Base-by-base conservation (phyloP, 805 yeast species). In the Ogataea glucozyma region DNA sequence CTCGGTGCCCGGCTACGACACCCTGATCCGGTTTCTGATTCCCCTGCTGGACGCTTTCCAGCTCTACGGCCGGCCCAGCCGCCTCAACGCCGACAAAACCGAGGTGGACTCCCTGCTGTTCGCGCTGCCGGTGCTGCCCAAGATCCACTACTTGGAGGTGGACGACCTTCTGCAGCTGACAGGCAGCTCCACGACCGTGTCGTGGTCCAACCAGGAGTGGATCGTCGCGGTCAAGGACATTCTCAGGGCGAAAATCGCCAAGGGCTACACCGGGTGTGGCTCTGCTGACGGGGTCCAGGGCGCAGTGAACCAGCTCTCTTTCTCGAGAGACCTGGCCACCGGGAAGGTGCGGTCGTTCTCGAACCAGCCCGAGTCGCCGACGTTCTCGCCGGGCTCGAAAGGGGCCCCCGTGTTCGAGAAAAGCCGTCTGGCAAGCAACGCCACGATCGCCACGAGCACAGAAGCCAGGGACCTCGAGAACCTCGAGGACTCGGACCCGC, bases 261-360 rank as follows among this genome's bases (percentile, higher is more conserved):
- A 70, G n/a, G 83, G 91, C 6, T 85, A 84, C 58, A 77, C 77
- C 17, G 93, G 95, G 5, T 83, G 88, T 63, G 91, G 91, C n/a
- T 78, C 84, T 22, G 61, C 73, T 12, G 73, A 81, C 41, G 87
- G 87, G 11, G 57, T 81, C 16, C 70, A 70, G 3, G 85, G 85
- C 24, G 85, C 86, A 0, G 57, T 81, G 2, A 51, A 49, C 24
- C 30, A 54, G 19, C 38, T 57, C 21, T 46, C 48, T 38, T 41
- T 52, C 18, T 55, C 62, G 10, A 60, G 44, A 38, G 60, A 55
- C 30, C 43, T 56, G 22, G 54, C 62, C 21, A 24, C 47, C 31
- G 63, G 62, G 29, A 57, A 56, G 24, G 43, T 42, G 17, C 52
- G 52, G 42, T 43, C 51, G 10, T 52, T 54, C 22, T 61, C 65